Conservation (phyloP, 2,329 filamentous ascomycete species). For the Ambrosiella beaveri region DNA sequence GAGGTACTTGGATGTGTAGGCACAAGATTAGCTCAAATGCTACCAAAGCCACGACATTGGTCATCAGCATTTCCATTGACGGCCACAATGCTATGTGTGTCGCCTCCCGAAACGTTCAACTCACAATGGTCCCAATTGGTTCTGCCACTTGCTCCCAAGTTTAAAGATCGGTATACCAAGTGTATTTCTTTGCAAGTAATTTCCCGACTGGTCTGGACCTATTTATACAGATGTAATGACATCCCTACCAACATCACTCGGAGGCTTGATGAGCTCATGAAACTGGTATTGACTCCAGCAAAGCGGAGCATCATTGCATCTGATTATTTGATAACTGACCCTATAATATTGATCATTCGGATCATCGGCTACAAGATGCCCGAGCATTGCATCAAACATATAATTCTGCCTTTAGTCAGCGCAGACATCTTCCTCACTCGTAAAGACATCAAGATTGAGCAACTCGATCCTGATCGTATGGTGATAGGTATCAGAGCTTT, state of each 20-base stretch:
- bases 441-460: constrained; percentile 69
- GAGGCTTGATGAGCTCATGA: constrained; percentile 80
- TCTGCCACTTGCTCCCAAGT: constrained; percentile 56
- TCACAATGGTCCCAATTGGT: constrained; percentile 76
- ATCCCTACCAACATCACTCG: constrained; percentile 47
- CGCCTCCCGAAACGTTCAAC: constrained; percentile 65
- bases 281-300: constrained; percentile 62
- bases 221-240: constrained; percentile 72
- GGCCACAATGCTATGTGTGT: constrained; percentile 73
- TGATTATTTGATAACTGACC: constrained; percentile 70
- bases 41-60: constrained; percentile 89
- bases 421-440: constrained; percentile 68
- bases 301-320: constrained; percentile 69
- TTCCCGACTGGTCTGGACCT: constrained; percentile 83
- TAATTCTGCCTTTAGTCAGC: constrained; percentile 92
- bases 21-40: constrained; percentile 64
- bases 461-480: constrained; percentile 87
- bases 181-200: constrained; percentile 75
- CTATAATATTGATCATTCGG: constrained; percentile 80
- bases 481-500: constrained; percentile 95
- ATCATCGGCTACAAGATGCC: constrained; percentile 89
- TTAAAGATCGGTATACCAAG: constrained; percentile 68
- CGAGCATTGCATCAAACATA: constrained; percentile 77
- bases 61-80: constrained; percentile 72
- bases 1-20: constrained; percentile 67